Conservation (phyloP, 495 filamentous ascomycete species). For the Massariosphaeria phaeospora region DNA sequence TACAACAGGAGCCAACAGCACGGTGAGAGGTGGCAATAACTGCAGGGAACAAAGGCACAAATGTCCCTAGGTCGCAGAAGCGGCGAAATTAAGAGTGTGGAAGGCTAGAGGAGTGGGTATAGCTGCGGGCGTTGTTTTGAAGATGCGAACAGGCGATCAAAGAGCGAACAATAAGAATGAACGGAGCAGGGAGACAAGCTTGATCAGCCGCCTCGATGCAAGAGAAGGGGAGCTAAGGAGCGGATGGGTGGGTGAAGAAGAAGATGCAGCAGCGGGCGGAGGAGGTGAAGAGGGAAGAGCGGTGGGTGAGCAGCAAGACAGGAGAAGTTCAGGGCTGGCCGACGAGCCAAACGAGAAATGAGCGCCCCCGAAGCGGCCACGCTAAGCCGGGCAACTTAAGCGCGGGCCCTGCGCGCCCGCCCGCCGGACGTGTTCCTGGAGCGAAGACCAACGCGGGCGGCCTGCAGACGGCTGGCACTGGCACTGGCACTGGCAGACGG, state of each 20-base stretch:
- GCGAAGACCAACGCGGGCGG: not conserved
- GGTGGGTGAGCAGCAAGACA: conserved; percentile 21
- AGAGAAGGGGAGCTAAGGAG: conserved; percentile 29
- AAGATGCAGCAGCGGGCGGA: conserved; percentile 2
- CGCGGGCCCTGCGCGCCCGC: conserved; percentile 10
- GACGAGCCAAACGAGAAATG: conserved; percentile 22
- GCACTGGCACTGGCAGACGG: conserved; percentile 11
- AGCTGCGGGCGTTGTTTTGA: conserved; percentile 24
- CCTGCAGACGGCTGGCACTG: conserved; percentile 4
- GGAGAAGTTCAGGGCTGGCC: too few relatives aligned
- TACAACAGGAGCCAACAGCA: not conserved
- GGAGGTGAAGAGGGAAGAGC: conserved; percentile 9
- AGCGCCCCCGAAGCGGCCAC: conserved; percentile 8
- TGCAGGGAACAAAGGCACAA: conserved; percentile 1
- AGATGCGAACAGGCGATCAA: conserved; percentile 27
- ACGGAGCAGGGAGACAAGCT: conserved; percentile 25
- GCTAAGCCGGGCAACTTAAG: conserved; percentile 1
- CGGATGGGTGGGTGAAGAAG: conserved; percentile 20
- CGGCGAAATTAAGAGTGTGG: conserved; percentile 5
- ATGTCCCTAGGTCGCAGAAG: conserved; percentile 8
- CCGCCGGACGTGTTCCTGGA: too few relatives aligned
- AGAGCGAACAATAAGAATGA: conserved; percentile 37
- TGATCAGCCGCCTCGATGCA: conserved; percentile 22
- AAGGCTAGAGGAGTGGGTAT: not conserved
- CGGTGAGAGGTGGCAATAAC: not conserved